Evolutionary conservation across 2,329 filamentous ascomycete species (phyloP), one percentile per base, ranked within the genome.

Genomic region (Diaporthe australafricana): DNA sequence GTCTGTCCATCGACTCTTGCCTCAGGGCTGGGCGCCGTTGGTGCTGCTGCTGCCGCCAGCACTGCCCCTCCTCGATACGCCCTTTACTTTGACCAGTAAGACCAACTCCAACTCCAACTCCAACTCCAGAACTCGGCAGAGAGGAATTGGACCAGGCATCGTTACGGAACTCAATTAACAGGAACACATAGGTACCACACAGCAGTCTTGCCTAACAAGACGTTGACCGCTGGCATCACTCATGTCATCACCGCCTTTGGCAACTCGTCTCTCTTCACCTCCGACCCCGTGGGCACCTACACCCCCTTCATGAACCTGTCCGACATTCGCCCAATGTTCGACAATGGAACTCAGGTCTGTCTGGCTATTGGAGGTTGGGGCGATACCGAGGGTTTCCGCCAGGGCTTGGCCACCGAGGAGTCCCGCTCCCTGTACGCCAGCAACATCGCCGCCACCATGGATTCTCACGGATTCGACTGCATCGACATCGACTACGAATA

Each of bases 401-500:
- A 72, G 1, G 89, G 83, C 2, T 85, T 86, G 3, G 85, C 84
- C 50, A 85, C 84, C 1, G 82, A 87, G 1, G 77, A 80, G 11
- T 83, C 80, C 8, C 87, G 89, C 1, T 77, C 83, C 53, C 80
- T 75, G 17, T 93, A 88, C 70, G 91, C 91, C 20, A 83, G 83
- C 60, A 91, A 91, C 74, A 81, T 92, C 2, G 87, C 85, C 1
- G 79, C 81, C 1, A 87, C 90, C 78, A 78, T 92, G 3, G 80
- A 86, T 1, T 81, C 80, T 3, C 86, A 87, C 17, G 88, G 87
- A 0, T 90, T 89, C 50, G 91, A 93, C 77, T 91, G 91, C 75
- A 83, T 89, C 53, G 87, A 88, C 70, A 84, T 93, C 57, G 91
- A 93, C 75, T 93, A 91, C 90, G 91, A 90, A 76, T 90, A 89